These are phyloP conservation scores for Globisporangium nodosum DNA, from an alignment of 352 stramenopile species.

Conservation along the genomic window DNA sequence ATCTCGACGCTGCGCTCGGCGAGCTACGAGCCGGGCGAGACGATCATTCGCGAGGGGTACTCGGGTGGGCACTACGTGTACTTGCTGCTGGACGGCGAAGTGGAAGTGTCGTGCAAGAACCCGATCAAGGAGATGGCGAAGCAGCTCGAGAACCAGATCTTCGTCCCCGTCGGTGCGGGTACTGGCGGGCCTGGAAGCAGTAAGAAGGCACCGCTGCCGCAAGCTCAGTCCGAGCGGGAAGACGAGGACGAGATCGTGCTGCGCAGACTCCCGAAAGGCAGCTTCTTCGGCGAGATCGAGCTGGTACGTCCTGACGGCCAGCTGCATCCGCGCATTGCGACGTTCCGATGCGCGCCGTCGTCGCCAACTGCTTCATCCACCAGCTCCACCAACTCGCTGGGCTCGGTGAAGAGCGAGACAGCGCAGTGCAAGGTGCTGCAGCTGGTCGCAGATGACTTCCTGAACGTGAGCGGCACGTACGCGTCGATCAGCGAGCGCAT, in stretches of 20 bases:
- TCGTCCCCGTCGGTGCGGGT: neutral
- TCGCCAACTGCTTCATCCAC: too few species aligned
- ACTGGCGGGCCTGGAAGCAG: neutral
- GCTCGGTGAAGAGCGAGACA: neutral
- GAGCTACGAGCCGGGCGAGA: constrained; percentile 54
- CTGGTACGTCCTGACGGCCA: constrained; percentile 62
- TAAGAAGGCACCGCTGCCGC: too few species aligned
- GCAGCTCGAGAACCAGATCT: constrained; percentile 8
- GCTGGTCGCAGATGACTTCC: constrained; percentile 71
- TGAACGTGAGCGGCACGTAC: constrained; percentile 75
- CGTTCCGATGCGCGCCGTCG: constrained; percentile 38
- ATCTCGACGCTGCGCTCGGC: constrained; percentile 74
- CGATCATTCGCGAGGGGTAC: constrained; percentile 73
- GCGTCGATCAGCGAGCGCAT: constrained; percentile 64
- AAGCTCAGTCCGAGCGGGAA: neutral
- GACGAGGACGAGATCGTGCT: constrained; percentile 45
- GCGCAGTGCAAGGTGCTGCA: constrained; percentile 71
- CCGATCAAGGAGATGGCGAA: constrained; percentile 36
- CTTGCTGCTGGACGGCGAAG: constrained; percentile 66
- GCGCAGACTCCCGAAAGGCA: constrained; percentile 55
- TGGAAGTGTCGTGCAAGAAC: constrained; percentile 77
- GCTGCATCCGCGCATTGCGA: constrained; percentile 66
- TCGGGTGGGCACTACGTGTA: constrained; percentile 70
- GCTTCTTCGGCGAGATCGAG: constrained; percentile 79
- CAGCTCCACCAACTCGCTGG: neutral